Percentiles rank a stretch among this genome's conserved stretches.
Evolutionary conservation across 2,329 filamentous ascomycete species (phyloP).

Genomic region (Metarhizium brunneum): DNA sequence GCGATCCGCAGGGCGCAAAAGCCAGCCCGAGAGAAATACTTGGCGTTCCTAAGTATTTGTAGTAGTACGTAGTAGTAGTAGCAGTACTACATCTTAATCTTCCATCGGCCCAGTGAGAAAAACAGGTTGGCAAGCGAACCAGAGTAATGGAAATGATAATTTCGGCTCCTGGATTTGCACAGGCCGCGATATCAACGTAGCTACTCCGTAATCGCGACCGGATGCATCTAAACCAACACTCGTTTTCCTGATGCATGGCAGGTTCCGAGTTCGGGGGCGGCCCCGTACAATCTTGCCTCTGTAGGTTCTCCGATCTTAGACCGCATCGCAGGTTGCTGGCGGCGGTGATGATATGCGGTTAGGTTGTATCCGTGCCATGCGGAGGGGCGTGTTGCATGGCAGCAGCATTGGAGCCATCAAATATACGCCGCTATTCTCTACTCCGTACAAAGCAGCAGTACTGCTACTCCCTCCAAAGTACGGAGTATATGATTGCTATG

Average conservation of each 20-base stretch:
- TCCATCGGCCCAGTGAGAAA: background rate
- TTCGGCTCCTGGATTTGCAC: too few relatives aligned
- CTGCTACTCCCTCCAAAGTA: too few relatives aligned
- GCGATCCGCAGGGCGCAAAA: slow-evolving; percentile 9
- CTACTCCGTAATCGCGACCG: background rate
- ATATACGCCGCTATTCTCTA: background rate
- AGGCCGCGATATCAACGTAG: background rate
- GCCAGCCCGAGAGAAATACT: slow-evolving; percentile 5
- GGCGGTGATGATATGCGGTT: background rate
- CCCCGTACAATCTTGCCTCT: background rate
- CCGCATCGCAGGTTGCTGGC: background rate
- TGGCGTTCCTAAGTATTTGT: background rate
- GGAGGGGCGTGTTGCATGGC: slow-evolving; percentile 2
- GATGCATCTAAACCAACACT: background rate
- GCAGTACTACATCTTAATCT: background rate
- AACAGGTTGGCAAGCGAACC: background rate
- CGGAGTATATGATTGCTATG: background rate
- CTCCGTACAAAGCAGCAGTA: background rate
- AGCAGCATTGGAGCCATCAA: slow-evolving; percentile 1
- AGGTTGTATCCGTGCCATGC: slow-evolving; percentile 8
- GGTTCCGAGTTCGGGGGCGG: background rate
- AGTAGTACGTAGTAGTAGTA: background rate
- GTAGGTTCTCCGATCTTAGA: slow-evolving; percentile 4
- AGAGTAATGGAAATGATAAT: background rate
- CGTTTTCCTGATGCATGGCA: background rate